Conservation (phyloP, 192 early-diverging fungal species). For the Coemansia sp. region DNA sequence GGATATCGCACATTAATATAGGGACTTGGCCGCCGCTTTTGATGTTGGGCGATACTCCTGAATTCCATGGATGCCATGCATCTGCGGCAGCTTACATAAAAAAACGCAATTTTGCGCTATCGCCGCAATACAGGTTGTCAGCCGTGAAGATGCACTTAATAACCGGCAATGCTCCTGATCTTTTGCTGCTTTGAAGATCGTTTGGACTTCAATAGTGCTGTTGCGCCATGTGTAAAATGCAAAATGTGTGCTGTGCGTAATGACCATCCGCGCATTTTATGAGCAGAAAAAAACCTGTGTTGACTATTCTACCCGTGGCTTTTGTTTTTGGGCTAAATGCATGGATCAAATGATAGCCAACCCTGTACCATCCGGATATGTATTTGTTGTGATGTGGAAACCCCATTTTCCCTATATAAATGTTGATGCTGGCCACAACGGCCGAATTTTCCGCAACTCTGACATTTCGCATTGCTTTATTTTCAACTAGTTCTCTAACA, state of each 20-base stretch:
- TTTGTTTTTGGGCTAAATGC: slow-evolving; percentile 1
- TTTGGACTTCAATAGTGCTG: slow-evolving; percentile 4
- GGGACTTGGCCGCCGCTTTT: too few species aligned
- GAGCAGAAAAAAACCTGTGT: background rate
- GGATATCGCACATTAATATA: too few species aligned
- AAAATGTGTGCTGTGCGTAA: background rate
- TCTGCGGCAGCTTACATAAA: too few species aligned
- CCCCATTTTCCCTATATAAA: too few species aligned
- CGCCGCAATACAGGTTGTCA: too few species aligned
- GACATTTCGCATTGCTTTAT: background rate
- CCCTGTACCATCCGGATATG: background rate
- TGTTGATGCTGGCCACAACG: background rate
- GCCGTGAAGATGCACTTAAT: too few species aligned
- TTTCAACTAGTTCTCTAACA: background rate
- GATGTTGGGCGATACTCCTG: too few species aligned
- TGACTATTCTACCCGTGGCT: background rate
- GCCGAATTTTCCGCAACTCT: background rate
- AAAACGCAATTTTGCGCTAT: too few species aligned
- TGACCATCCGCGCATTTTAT: background rate
- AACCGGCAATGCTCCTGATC: too few species aligned
- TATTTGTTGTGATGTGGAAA: too few species aligned
- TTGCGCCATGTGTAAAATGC: background rate
- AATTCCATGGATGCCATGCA: too few species aligned
- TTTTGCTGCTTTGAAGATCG: background rate
- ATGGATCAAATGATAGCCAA: background rate